Conservation (phyloP, 192 early-diverging fungal genomes). For the Lunasporangiospora selenospora region DNA sequence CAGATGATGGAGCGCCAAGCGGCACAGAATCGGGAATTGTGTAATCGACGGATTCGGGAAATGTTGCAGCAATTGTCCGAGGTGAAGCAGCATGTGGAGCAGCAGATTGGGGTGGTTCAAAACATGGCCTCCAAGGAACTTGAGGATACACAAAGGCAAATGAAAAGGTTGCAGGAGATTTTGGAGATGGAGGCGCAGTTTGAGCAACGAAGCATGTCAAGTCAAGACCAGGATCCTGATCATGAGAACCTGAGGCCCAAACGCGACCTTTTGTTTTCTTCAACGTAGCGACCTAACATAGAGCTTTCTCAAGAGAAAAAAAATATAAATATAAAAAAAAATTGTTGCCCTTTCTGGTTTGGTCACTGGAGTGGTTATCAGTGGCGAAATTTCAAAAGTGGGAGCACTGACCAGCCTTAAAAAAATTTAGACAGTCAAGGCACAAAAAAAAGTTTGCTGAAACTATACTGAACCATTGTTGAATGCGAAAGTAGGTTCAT, state of each 20-base stretch:
- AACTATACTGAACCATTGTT: too few relatives aligned
- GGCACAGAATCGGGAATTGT: slow-evolving; percentile 16
- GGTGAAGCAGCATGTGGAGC: slow-evolving; percentile 35
- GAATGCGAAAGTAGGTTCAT: too few relatives aligned
- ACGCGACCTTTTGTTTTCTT: slow-evolving; percentile 1
- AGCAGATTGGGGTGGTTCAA: slow-evolving; percentile 26
- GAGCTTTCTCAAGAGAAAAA: too few relatives aligned
- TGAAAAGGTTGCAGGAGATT: not conserved
- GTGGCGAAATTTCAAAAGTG: too few relatives aligned
- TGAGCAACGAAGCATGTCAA: not conserved
- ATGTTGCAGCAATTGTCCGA: slow-evolving; percentile 10
- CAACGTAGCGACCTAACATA: too few relatives aligned
- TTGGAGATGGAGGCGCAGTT: not conserved
- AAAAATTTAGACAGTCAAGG: too few relatives aligned
- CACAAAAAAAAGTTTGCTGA: too few relatives aligned
- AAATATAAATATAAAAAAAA: too few relatives aligned
- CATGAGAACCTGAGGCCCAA: not conserved
- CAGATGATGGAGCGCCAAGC: slow-evolving; percentile 27
- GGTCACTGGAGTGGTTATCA: too few relatives aligned
- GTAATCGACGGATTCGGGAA: slow-evolving; percentile 10
- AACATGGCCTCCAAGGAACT: slow-evolving; percentile 26
- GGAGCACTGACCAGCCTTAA: too few relatives aligned
- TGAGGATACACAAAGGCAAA: slow-evolving; percentile 8
- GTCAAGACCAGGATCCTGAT: not conserved
- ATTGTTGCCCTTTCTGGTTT: too few relatives aligned